phyloP scores from a whole-genome alignment of 179 eudicot species.

The Corrigiola litoralis region DNA sequence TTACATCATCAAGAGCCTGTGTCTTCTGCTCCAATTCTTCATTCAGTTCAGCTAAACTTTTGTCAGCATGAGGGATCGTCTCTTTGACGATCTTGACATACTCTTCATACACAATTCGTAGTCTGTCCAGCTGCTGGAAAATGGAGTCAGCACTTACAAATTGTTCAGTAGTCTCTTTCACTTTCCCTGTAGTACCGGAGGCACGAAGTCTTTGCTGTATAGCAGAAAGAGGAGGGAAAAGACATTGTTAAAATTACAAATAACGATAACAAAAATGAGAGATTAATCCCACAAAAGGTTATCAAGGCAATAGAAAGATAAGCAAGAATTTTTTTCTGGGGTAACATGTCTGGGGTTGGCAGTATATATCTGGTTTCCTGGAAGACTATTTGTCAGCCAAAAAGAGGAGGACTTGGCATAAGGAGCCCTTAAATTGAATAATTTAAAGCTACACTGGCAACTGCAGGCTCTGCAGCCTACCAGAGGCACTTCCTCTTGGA shows the following conservation, averaged over 20 bases:
- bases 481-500: no score
- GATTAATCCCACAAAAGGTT: background rate
- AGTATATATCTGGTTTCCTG: no score
- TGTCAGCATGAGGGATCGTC: conserved; percentile 69
- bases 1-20: conserved; percentile 94
- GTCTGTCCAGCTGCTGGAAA: conserved; percentile 82
- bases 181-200: conserved; percentile 43
- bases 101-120: conserved; percentile 76
- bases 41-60: conserved; percentile 51
- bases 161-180: conserved; percentile 41
- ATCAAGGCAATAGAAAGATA: no score
- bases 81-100: conserved; percentile 60
- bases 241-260: background rate
- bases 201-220: conserved; percentile 68
- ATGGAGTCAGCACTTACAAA: conserved; percentile 54
- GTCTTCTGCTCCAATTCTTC: conserved; percentile 74
- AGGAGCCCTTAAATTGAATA: no score
- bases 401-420: no score
- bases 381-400: no score
- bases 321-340: no score
- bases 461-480: no score
- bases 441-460: no score
- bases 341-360: no score
- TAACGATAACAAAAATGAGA: background rate
- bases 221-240: conserved; percentile 6